Evolutionary conservation across 164 flowering plant genomes (phyloP).

Genomic region (Umbellularia californica): DNA sequence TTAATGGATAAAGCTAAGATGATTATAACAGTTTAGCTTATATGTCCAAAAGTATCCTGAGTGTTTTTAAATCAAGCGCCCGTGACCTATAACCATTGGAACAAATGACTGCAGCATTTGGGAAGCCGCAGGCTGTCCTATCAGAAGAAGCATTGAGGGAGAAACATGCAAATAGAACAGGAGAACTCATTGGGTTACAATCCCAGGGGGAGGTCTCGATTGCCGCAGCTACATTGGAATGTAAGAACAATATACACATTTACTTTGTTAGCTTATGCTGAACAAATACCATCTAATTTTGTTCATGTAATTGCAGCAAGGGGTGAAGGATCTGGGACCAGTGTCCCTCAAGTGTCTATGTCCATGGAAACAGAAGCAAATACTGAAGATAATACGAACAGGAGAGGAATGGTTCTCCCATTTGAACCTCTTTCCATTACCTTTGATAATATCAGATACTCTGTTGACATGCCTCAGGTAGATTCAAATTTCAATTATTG

Average conservation of each 20-base stretch:
- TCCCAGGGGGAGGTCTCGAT: not conserved
- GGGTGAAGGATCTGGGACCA: not conserved
- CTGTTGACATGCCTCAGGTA: conserved; percentile 61
- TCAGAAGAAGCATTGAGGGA: conserved; percentile 10
- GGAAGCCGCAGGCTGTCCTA: conserved; percentile 7
- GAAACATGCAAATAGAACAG: conserved; percentile 10
- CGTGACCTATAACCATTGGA: not conserved
- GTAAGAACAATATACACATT: not conserved
- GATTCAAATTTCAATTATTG: not conserved
- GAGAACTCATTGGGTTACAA: conserved; percentile 6
- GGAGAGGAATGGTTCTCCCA: conserved; percentile 54
- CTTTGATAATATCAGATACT: conserved; percentile 40
- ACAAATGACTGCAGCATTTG: conserved; percentile 8
- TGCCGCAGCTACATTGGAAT: not conserved
- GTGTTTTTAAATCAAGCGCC: not conserved
- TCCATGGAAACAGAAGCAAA: not conserved
- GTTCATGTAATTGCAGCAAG: not conserved
- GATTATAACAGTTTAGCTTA: not conserved
- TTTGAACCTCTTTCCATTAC: conserved; percentile 47
- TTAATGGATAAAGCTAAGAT: no score
- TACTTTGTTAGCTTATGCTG: not conserved
- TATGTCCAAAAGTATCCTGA: not conserved
- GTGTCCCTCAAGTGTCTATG: not conserved
- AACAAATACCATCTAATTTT: no score
- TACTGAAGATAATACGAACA: conserved; percentile 11